Evolutionary conservation across 768 basidiomycete genomes (phyloP), one percentile per base, ranked within the genome.

Genomic region (Pulveroboletus ravenelii): DNA sequence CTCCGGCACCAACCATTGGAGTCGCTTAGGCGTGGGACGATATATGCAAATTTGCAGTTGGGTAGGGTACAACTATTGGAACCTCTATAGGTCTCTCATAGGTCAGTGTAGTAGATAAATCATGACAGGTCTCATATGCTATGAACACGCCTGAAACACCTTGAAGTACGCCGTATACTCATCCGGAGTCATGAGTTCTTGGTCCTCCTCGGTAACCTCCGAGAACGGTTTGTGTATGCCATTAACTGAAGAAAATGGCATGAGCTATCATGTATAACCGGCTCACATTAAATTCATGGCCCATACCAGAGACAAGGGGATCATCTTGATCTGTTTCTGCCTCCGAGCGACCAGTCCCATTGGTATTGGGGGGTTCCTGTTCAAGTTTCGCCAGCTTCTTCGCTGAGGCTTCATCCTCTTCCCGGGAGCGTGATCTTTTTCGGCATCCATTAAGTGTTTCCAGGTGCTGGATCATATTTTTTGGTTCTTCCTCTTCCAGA

Each of bases 171-270:
- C 81, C 29, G 84, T 82, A 63, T 95, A 95, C 68, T 96, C 93
- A 49, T 94, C 93, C 2, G 89, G 85, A 4, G 89, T 90, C 93
- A 96, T 96, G 58, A 84, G 63, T 41, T 93, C 93, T 60, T 93
- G 87, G 63, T 94, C 87, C 57, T 93, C 94, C 59, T 96, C 93
- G 3, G 89, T 94, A 38, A 98, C 81, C 54, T 85, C 75, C 4
- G 84, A 88, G 59, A 89, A 86, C 7, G 80, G 77, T 59, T 89
- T 82, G 17, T 81, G 75, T 36, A 75, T 70, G 13, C 93, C 92
- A 52, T 85, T 84, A 23, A 97, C 93, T 90, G 55, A 37, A 37
- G 49, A 45, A 48, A 50, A 38, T 20, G 9, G 38, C 7, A 29
- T 52, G 20, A 50, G 34, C 14, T 7, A 25, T 20, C 38, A 17